A percentile compares a stretch with the other conserved stretches of the same genome.
Conservation (phyloP, 2,329 filamentous ascomycete species). For the Pseudogymnoascus pannorum region DNA sequence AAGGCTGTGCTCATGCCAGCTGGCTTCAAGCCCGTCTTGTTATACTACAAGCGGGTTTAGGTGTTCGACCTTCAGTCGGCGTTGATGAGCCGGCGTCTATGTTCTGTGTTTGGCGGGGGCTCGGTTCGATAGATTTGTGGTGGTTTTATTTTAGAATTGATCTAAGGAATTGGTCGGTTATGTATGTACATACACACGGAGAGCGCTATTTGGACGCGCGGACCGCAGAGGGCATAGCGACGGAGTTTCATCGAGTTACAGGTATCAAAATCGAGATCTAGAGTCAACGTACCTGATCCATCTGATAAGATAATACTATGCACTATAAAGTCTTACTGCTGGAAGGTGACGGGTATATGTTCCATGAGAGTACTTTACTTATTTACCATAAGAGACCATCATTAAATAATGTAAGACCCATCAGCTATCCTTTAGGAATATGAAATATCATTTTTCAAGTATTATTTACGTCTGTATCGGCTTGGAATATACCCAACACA, state of each 20-base stretch:
- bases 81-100: not conserved
- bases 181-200: constrained; percentile 1
- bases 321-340: not conserved
- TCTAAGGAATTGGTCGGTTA: not conserved
- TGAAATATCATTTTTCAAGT: not conserved
- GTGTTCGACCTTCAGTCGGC: not conserved
- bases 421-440: not conserved
- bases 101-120: not conserved
- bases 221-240: not conserved
- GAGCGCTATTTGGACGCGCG: not conserved
- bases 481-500: too few species aligned
- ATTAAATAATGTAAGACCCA: not conserved
- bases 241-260: not conserved
- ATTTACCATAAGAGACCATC: not conserved
- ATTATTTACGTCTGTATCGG: too few species aligned
- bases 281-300: not conserved
- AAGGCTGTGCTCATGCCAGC: not conserved
- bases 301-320: constrained; percentile 1
- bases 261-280: not conserved
- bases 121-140: not conserved
- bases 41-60: constrained; percentile 7
- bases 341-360: not conserved
- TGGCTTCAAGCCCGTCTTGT: not conserved
- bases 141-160: not conserved
- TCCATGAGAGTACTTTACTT: not conserved